These are phyloP conservation scores for Orbilia quercus DNA, from an alignment of 2,329 filamentous ascomycete genomes.

Conservation along the genomic window DNA sequence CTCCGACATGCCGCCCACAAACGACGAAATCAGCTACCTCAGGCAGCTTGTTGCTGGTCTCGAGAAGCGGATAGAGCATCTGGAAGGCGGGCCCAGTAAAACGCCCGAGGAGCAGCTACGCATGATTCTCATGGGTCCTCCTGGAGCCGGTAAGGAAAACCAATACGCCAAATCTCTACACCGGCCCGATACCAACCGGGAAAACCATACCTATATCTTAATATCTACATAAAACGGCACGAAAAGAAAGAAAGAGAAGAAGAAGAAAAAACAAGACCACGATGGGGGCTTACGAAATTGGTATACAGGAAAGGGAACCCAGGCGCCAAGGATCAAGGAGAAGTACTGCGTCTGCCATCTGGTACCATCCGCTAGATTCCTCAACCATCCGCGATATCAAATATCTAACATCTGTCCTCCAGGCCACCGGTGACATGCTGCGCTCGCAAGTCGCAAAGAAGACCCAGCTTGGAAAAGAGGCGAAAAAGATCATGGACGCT, in stretches of 20 bases:
- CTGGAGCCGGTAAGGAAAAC: slow-evolving; percentile 83
- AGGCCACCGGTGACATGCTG: slow-evolving; percentile 99
- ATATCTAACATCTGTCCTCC: slow-evolving; percentile 23
- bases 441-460: slow-evolving; percentile 98
- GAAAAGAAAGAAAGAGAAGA: background rate
- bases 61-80: slow-evolving; percentile 83
- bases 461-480: slow-evolving; percentile 90
- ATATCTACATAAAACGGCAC: background rate
- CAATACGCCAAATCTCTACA: background rate
- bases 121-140: slow-evolving; percentile 98
- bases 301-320: slow-evolving; percentile 90
- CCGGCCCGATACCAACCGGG: slow-evolving; percentile 10
- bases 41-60: slow-evolving; percentile 85
- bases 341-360: slow-evolving; percentile 97
- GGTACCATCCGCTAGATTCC: slow-evolving; percentile 70
- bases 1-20: slow-evolving; percentile 80
- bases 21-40: slow-evolving; percentile 84
- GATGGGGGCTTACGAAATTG: slow-evolving; percentile 56
- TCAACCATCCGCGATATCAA: background rate
- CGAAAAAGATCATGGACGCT: slow-evolving; percentile 99
- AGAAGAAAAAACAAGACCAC: slow-evolving; percentile 12
- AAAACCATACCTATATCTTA: background rate
- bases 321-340: slow-evolving; percentile 97
- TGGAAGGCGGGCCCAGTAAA: slow-evolving; percentile 75
- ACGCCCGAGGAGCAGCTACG: slow-evolving; percentile 75